Evolutionary conservation across 176 grass and related monocot species (phyloP).

Genomic region (Rhynchospora tenuis): DNA sequence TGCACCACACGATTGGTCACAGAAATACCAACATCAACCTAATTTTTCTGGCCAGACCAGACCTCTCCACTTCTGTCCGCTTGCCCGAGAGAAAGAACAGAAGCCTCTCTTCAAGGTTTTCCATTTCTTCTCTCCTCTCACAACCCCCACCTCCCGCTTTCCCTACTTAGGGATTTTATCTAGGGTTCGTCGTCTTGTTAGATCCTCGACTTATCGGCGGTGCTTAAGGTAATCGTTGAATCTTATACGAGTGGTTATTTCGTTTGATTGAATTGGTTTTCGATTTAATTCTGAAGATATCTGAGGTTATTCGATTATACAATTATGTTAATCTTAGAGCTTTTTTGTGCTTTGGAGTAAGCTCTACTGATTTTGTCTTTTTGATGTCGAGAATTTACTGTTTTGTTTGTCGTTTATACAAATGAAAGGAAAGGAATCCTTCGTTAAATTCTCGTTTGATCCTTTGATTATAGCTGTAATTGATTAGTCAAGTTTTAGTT

Average conservation of each 20-base stretch:
- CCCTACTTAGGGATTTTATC: neutral
- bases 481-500: neutral
- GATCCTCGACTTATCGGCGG: neutral
- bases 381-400: neutral
- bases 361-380: neutral
- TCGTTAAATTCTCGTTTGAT: neutral
- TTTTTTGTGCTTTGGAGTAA: neutral
- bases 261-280: slow-evolving; percentile 8
- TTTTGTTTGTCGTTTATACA: neutral
- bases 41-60: neutral
- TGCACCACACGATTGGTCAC: neutral
- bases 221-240: neutral
- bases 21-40: neutral
- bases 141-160: neutral
- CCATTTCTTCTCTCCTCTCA: neutral
- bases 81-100: neutral
- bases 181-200: neutral
- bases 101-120: neutral
- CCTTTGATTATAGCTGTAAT: neutral
- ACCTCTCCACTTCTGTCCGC: slow-evolving; percentile 6
- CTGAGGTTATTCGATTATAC: neutral
- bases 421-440: neutral
- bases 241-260: neutral
- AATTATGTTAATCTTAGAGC: neutral
- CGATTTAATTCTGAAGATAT: neutral